Conservation (phyloP, 148 eudicot species). For the Suaeda aralocaspica region DNA sequence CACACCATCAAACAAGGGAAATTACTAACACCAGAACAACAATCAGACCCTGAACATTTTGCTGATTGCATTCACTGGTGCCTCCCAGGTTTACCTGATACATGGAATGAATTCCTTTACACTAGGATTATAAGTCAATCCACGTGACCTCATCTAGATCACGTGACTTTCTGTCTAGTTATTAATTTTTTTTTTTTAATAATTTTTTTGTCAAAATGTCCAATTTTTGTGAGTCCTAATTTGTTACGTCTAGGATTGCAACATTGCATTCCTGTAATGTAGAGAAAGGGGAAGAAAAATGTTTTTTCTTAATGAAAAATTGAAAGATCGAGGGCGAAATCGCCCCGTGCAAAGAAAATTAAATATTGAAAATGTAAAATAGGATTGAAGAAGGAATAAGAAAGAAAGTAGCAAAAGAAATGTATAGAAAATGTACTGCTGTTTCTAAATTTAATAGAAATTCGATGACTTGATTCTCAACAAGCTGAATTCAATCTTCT, state of each 20-base stretch:
- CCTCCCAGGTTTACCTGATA: slow-evolving; percentile 89
- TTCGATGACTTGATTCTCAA: not conserved
- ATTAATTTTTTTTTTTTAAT: not conserved
- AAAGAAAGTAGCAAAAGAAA: not conserved
- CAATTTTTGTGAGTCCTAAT: slow-evolving; percentile 16
- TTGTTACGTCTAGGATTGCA: slow-evolving; percentile 1
- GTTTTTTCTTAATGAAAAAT: not conserved
- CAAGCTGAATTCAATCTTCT: too few species aligned
- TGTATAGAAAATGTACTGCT: slow-evolving; percentile 9
- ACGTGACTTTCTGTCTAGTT: not conserved
- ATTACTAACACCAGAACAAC: slow-evolving; percentile 61
- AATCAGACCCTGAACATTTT: slow-evolving; percentile 57
- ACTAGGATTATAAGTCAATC: slow-evolving; percentile 48
- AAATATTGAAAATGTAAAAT: slow-evolving; percentile 7
- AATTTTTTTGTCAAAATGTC: not conserved
- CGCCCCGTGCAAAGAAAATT: not conserved
- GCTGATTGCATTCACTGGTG: slow-evolving; percentile 99
- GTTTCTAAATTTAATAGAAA: too few species aligned
- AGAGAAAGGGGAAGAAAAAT: not conserved
- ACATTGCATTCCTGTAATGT: slow-evolving; percentile 8
- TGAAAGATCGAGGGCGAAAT: slow-evolving; percentile 12
- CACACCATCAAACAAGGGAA: slow-evolving; percentile 84
- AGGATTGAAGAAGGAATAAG: not conserved
- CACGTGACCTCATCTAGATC: slow-evolving; percentile 17
- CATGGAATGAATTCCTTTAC: slow-evolving; percentile 89